Evolutionary conservation across 1,284 basidiomycete genomes (phyloP).

Genomic region (Mycena sp.): DNA sequence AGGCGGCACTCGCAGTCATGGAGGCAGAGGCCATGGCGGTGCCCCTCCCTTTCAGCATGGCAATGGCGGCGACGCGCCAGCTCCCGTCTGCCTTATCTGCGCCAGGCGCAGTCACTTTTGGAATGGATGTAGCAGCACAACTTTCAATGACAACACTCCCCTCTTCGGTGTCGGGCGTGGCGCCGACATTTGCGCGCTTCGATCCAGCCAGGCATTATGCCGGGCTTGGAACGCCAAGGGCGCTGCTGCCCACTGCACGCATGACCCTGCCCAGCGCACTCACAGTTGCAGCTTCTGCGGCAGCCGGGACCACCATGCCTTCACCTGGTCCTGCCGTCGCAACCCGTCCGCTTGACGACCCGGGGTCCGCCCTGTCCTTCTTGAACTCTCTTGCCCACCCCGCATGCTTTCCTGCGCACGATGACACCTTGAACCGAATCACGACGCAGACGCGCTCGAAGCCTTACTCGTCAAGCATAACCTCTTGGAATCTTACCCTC

Average conservation of each 20-base stretch:
- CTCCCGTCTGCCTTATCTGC: constrained; percentile 36
- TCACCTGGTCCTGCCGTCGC: constrained; percentile 27
- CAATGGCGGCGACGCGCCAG: constrained; percentile 21
- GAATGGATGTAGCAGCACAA: constrained; percentile 19
- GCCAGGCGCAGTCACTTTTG: constrained; percentile 29
- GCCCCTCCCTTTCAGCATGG: constrained; percentile 19
- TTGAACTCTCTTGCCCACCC: neutral
- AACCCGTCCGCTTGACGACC: constrained; percentile 23
- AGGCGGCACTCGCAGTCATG: no score
- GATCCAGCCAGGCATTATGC: neutral
- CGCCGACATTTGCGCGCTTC: neutral
- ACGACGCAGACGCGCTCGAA: constrained; percentile 19
- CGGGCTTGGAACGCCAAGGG: constrained; percentile 30
- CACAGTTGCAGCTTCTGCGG: constrained; percentile 33
- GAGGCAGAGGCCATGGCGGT: no score
- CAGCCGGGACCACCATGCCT: constrained; percentile 16
- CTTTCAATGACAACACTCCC: constrained; percentile 24
- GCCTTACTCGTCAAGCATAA: constrained; percentile 40
- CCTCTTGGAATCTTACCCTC: constrained; percentile 19
- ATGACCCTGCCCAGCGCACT: constrained; percentile 3
- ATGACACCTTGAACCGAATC: constrained; percentile 21
- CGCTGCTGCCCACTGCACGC: neutral
- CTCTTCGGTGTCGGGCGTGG: neutral
- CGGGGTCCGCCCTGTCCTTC: neutral
- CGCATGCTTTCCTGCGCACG: neutral